phyloP scores from a whole-genome alignment of 805 yeast species.

The Pichia heedii region DNA sequence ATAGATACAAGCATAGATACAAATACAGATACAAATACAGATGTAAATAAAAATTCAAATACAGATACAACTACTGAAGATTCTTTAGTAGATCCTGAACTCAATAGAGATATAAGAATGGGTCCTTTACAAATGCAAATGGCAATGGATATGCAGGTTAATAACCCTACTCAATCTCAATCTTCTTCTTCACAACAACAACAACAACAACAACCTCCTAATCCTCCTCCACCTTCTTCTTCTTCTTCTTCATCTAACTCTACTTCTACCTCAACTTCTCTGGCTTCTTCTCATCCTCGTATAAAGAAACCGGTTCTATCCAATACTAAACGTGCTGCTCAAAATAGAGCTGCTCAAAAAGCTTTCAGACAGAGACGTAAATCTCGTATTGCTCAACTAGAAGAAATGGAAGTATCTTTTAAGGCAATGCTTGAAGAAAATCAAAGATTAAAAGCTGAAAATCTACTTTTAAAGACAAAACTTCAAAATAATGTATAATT shows the following conservation, averaged over 20 bases:
- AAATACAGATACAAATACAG: no score
- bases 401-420: slow-evolving; percentile 41
- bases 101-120: slow-evolving; percentile 2
- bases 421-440: not conserved
- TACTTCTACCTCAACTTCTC: not conserved
- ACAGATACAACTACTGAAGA: slow-evolving; percentile 1
- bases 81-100: slow-evolving; percentile 5
- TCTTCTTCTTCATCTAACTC: not conserved
- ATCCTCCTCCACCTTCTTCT: not conserved
- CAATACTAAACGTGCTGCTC: slow-evolving; percentile 72
- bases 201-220: no score
- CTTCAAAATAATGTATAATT: not conserved
- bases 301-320: not conserved
- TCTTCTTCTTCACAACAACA: no score
- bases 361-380: slow-evolving; percentile 86
- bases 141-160: not conserved
- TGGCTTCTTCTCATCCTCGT: not conserved
- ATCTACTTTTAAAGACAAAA: not conserved
- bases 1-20: no score
- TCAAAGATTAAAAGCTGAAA: not conserved
- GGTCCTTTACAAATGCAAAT: not conserved
- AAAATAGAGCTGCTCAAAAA: slow-evolving; percentile 84
- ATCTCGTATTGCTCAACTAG: slow-evolving; percentile 70
- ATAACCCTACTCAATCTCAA: no score
- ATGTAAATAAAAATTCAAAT: no score